Conservation (phyloP, 345 rosid species). For the Aquilaria sinensis region DNA sequence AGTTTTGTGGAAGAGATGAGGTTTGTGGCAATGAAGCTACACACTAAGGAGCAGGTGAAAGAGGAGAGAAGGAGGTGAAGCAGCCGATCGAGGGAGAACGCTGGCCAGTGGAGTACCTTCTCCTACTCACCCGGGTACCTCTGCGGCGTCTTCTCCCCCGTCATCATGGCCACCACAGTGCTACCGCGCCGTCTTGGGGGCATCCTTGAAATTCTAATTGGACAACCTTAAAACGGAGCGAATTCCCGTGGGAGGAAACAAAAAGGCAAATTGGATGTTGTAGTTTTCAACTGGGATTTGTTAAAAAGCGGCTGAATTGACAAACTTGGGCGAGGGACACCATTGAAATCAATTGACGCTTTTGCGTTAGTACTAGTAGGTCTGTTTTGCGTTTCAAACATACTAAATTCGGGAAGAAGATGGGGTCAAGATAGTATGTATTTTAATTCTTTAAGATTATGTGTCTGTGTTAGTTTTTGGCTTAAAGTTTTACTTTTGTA, state of each 20-base stretch:
- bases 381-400: too few relatives aligned
- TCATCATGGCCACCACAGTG: constrained; percentile 45
- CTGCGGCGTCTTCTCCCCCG: constrained; percentile 67
- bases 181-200: constrained; percentile 24
- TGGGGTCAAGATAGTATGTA: too few relatives aligned
- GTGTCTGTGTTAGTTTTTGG: too few relatives aligned
- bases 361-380: too few relatives aligned
- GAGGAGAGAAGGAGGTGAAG: constrained; percentile 83
- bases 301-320: constrained; percentile 30
- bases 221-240: constrained; percentile 3
- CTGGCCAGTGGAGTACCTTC: too few relatives aligned
- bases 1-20: constrained; percentile 99
- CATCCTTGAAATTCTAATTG: constrained; percentile 22
- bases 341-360: constrained; percentile 27
- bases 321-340: constrained; percentile 53
- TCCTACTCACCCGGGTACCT: constrained; percentile 66
- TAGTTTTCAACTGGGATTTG: constrained; percentile 28
- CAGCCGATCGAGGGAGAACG: constrained; percentile 55
- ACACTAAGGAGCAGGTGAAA: constrained; percentile 77
- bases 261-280: constrained; percentile 21
- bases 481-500: too few relatives aligned
- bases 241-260: constrained; percentile 22
- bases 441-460: too few relatives aligned
- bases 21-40: constrained; percentile 90
- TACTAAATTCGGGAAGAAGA: too few relatives aligned